phyloP scores from a whole-genome alignment of 768 basidiomycete species.

The Tulasnella sp. region DNA sequence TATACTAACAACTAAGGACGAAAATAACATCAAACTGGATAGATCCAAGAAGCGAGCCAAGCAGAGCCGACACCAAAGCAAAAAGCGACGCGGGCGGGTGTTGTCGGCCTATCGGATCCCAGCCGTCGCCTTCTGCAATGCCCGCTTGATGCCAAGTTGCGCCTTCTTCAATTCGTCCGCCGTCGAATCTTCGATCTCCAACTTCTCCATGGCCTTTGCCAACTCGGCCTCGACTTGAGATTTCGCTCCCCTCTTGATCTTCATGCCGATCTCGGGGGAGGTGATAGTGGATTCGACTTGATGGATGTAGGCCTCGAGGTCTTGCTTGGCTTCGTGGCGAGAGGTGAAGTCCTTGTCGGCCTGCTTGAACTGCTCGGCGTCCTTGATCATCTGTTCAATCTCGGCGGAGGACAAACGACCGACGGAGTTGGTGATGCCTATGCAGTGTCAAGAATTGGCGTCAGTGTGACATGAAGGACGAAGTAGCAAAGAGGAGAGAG shows the following conservation, averaged over 20 bases:
- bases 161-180: slow-evolving; percentile 94
- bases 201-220: slow-evolving; percentile 93
- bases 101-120: slow-evolving; percentile 55
- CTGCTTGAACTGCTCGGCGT: slow-evolving; percentile 94
- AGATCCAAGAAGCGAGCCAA: too few relatives aligned
- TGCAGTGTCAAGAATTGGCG: too few relatives aligned
- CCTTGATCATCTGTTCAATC: slow-evolving; percentile 99
- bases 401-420: slow-evolving; percentile 94
- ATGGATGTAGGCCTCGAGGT: slow-evolving; percentile 96
- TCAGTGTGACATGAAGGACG: too few relatives aligned
- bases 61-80: background rate
- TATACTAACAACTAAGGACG: too few relatives aligned
- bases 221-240: slow-evolving; percentile 93
- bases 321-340: slow-evolving; percentile 95
- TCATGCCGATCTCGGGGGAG: slow-evolving; percentile 93
- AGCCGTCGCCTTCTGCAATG: slow-evolving; percentile 94
- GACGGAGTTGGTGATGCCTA: slow-evolving; percentile 87
- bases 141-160: slow-evolving; percentile 89
- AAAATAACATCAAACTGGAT: too few relatives aligned
- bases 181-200: slow-evolving; percentile 92
- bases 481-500: slow-evolving; percentile 12
- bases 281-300: slow-evolving; percentile 95
- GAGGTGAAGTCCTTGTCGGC: slow-evolving; percentile 97
- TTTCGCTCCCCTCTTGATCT: slow-evolving; percentile 96
- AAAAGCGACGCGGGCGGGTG: background rate